Percentiles rank a stretch among this genome's conserved stretches.
These are phyloP conservation scores for Fomitiporia mediterranea DNA, from an alignment of 1,284 basidiomycete genomes.

Conservation along the genomic window DNA sequence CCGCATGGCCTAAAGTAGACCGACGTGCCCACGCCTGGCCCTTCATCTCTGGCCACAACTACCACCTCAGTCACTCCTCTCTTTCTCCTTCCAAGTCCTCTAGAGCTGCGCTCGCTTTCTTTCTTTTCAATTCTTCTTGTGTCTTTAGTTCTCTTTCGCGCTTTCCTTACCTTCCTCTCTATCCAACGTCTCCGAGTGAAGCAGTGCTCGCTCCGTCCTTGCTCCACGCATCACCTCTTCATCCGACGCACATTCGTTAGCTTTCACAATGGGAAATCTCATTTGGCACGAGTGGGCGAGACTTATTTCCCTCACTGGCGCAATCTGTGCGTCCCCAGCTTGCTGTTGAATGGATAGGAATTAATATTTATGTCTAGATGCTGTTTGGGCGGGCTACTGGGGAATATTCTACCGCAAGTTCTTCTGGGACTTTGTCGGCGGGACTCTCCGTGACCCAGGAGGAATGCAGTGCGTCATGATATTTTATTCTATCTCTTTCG, in stretches of 20 bases:
- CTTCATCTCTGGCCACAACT: conserved; percentile 25
- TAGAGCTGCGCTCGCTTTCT: conserved; percentile 31
- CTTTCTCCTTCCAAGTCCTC: conserved; percentile 22
- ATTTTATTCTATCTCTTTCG: background rate
- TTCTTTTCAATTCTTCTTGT: conserved; percentile 14
- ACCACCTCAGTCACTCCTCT: conserved; percentile 27
- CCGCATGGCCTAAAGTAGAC: conserved; percentile 41
- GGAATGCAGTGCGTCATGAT: conserved; percentile 66
- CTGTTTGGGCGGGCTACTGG: conserved; percentile 74
- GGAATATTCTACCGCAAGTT: conserved; percentile 83
- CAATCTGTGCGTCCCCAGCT: conserved; percentile 56
- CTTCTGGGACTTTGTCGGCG: conserved; percentile 82
- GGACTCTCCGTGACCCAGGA: conserved; percentile 66
- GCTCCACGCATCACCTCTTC: conserved; percentile 21
- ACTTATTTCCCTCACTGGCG: conserved; percentile 66
- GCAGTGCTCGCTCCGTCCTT: conserved; percentile 30
- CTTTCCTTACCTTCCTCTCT: conserved; percentile 32
- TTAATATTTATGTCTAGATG: conserved; percentile 43
- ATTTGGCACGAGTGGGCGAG: conserved; percentile 81
- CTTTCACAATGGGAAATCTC: conserved; percentile 66
- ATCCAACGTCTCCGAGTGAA: conserved; percentile 26
- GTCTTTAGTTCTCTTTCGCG: background rate
- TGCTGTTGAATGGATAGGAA: conserved; percentile 5
- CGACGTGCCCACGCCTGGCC: conserved; percentile 36
- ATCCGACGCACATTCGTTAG: conserved; percentile 18